These are phyloP conservation scores for Abelmoschus esculentus DNA, from an alignment of 345 rosid genomes.

Conservation along the genomic window DNA sequence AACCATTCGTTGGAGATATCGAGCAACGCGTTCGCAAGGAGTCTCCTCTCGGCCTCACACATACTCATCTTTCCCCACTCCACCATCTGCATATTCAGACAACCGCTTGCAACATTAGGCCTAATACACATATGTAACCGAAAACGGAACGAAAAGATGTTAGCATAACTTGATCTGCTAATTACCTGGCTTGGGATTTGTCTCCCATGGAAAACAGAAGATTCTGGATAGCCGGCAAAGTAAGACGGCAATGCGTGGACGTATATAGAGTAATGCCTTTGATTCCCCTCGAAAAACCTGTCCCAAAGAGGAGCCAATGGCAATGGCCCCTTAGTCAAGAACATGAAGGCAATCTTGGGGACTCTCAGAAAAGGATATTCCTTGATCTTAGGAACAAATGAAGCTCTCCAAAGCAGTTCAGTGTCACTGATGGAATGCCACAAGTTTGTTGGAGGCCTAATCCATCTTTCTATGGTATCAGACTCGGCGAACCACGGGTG, in stretches of 20 bases:
- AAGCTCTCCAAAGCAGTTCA: slow-evolving; percentile 84
- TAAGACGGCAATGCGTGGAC: slow-evolving; percentile 68
- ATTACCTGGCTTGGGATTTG: slow-evolving; percentile 94
- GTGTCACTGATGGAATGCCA: slow-evolving; percentile 65
- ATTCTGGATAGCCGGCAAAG: slow-evolving; percentile 31
- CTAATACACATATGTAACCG: background rate
- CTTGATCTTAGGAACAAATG: slow-evolving; percentile 46
- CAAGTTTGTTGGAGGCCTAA: slow-evolving; percentile 51
- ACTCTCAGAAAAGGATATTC: slow-evolving; percentile 60
- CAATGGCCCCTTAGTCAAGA: slow-evolving; percentile 81
- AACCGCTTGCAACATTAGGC: background rate
- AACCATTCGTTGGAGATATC: slow-evolving; percentile 91
- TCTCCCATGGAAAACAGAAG: slow-evolving; percentile 65
- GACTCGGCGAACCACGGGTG: slow-evolving; percentile 24
- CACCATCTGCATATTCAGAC: slow-evolving; percentile 20
- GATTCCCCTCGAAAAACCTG: slow-evolving; percentile 63
- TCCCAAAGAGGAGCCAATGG: slow-evolving; percentile 94
- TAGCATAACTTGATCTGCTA: background rate
- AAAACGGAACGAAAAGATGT: background rate
- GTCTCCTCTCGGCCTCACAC: slow-evolving; percentile 97
- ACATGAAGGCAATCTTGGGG: slow-evolving; percentile 92
- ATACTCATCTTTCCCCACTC: slow-evolving; percentile 94
- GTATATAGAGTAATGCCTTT: slow-evolving; percentile 60
- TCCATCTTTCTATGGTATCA: slow-evolving; percentile 31
- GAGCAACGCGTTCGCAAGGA: slow-evolving; percentile 78